Conservation (phyloP, 2,329 filamentous ascomycete species). For the Madurella mycetomatis region DNA sequence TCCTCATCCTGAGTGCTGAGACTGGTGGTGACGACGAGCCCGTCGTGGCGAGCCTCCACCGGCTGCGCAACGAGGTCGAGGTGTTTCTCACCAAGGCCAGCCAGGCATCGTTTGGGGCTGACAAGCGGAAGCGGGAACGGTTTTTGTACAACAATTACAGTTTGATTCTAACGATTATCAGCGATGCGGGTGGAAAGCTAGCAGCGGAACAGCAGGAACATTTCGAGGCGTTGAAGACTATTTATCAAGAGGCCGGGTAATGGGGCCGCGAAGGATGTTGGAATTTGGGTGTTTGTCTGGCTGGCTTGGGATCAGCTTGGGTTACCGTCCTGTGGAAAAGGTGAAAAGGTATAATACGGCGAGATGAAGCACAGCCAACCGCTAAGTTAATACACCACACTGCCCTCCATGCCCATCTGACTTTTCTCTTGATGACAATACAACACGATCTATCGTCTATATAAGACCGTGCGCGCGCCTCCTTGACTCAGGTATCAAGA, state of each 20-base stretch:
- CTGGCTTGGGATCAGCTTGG: background rate
- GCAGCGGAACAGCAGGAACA: slow-evolving; percentile 69
- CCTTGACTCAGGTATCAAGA: no score
- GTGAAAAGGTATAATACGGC: no score
- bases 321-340: no score
- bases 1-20: slow-evolving; percentile 78
- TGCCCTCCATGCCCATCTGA: no score
- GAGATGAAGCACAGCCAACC: no score
- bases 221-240: slow-evolving; percentile 63
- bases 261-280: background rate
- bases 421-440: no score
- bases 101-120: slow-evolving; percentile 61
- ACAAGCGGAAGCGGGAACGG: slow-evolving; percentile 74
- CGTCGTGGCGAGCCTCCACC: slow-evolving; percentile 71
- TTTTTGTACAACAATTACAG: slow-evolving; percentile 97
- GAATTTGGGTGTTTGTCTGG: background rate
- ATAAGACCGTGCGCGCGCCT: no score
- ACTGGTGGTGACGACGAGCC: slow-evolving; percentile 93
- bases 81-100: slow-evolving; percentile 74
- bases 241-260: slow-evolving; percentile 48
- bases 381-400: no score
- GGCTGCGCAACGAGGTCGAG: slow-evolving; percentile 78
- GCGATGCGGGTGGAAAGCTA: slow-evolving; percentile 68
- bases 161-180: slow-evolving; percentile 86
- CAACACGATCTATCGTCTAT: no score